Evolutionary conservation across 148 eudicot species (phyloP).

Genomic region (Pharnaceum exiguum): DNA sequence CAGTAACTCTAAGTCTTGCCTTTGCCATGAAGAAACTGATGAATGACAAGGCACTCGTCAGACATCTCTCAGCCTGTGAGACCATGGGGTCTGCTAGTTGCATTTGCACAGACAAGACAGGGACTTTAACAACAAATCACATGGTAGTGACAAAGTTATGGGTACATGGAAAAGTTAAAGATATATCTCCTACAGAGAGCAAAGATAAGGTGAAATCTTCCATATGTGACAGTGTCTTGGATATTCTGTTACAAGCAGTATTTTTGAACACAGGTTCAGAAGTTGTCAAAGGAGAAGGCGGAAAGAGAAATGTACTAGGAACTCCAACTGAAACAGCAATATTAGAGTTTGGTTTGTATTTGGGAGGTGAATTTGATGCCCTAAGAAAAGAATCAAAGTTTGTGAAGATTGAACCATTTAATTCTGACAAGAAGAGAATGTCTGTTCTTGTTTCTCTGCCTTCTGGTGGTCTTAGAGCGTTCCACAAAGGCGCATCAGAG

Average conservation of each 20-base stretch:
- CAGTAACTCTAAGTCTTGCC: slow-evolving; percentile 83
- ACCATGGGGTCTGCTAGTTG: slow-evolving; percentile 92
- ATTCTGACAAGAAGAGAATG: slow-evolving; percentile 75
- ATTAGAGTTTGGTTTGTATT: slow-evolving; percentile 57
- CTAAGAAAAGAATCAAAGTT: slow-evolving; percentile 23
- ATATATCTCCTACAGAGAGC: slow-evolving; percentile 13
- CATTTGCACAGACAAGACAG: slow-evolving; percentile 85
- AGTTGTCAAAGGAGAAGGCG: slow-evolving; percentile 52
- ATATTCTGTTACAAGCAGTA: slow-evolving; percentile 40
- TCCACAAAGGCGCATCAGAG: slow-evolving; percentile 80
- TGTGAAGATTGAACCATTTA: slow-evolving; percentile 68
- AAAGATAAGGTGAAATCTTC: slow-evolving; percentile 25
- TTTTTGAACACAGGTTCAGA: slow-evolving; percentile 62
- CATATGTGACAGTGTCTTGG: slow-evolving; percentile 20
- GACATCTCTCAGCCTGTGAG: slow-evolving; percentile 87
- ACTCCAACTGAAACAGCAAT: slow-evolving; percentile 79
- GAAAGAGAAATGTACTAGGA: slow-evolving; percentile 49
- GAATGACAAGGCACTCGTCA: slow-evolving; percentile 71
- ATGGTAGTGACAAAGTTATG: slow-evolving; percentile 78
- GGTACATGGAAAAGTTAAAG: slow-evolving; percentile 45
- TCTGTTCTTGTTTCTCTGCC: slow-evolving; percentile 56
- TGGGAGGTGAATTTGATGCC: slow-evolving; percentile 30
- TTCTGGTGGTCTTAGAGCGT: slow-evolving; percentile 42
- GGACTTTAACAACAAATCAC: slow-evolving; percentile 85
- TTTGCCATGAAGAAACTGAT: slow-evolving; percentile 88